Percentiles rank a stretch among this genome's conserved stretches.
phyloP scores from a whole-genome alignment of 345 rosid genomes.

The Bruguiera sexangula region DNA sequence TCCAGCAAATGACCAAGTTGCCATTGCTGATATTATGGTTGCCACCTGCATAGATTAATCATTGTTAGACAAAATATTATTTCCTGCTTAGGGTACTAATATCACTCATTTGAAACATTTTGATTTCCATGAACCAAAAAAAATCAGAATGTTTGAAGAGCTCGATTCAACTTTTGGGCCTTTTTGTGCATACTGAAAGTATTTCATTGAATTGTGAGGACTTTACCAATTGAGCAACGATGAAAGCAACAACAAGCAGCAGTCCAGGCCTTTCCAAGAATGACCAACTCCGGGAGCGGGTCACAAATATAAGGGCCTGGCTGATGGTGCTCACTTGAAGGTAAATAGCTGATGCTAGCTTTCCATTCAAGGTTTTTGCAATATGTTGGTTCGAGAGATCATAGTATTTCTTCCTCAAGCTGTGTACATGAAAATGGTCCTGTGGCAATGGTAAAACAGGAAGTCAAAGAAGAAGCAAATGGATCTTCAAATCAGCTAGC shows the following conservation, averaged over 20 bases:
- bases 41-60: slow-evolving; percentile 44
- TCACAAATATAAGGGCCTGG: slow-evolving; percentile 77
- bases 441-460: slow-evolving; percentile 13
- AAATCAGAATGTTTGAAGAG: too few species aligned
- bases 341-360: slow-evolving; percentile 57
- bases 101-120: too few species aligned
- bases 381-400: slow-evolving; percentile 18
- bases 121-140: too few species aligned
- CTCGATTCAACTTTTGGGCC: too few species aligned
- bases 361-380: slow-evolving; percentile 24
- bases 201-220: too few species aligned
- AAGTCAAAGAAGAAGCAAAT: neutral
- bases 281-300: slow-evolving; percentile 66
- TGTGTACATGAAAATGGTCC: slow-evolving; percentile 43
- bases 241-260: slow-evolving; percentile 67
- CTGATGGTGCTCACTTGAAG: slow-evolving; percentile 81
- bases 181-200: too few species aligned
- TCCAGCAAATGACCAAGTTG: slow-evolving; percentile 59
- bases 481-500: neutral
- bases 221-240: slow-evolving; percentile 57
- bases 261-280: slow-evolving; percentile 52
- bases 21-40: slow-evolving; percentile 53
- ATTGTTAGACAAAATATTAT: neutral
- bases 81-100: too few species aligned
- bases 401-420: slow-evolving; percentile 21